Conservation (phyloP, 495 filamentous ascomycete species). For the Penicillium chermesinum region DNA sequence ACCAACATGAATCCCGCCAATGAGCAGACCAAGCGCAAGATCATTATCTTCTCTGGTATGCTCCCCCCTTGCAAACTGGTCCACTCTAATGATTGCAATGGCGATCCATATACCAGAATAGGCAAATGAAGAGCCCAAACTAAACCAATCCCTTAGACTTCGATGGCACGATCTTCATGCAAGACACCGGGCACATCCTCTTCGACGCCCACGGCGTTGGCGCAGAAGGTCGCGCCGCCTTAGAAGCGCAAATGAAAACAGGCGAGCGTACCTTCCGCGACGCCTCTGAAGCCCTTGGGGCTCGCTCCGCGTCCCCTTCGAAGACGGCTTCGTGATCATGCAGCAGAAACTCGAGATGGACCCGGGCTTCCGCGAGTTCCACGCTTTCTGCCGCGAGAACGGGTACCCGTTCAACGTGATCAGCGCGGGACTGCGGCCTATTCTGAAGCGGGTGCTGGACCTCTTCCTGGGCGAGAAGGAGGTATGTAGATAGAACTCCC, state of each 20-base stretch:
- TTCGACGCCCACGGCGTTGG: slow-evolving; percentile 67
- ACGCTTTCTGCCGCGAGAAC: slow-evolving; percentile 59
- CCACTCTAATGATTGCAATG: too few relatives aligned
- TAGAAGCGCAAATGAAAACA: slow-evolving; percentile 63
- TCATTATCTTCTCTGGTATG: slow-evolving; percentile 31
- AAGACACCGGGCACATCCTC: slow-evolving; percentile 72
- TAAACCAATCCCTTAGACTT: slow-evolving; percentile 48
- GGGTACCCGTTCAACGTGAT: slow-evolving; percentile 70
- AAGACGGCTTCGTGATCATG: slow-evolving; percentile 71
- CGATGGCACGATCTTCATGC: slow-evolving; percentile 75
- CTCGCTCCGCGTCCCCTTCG: slow-evolving; percentile 62
- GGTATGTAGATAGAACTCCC: slow-evolving; percentile 20
- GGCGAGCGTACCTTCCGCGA: slow-evolving; percentile 67
- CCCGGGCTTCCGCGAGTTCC: slow-evolving; percentile 60
- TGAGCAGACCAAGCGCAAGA: slow-evolving; percentile 21
- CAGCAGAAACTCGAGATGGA: slow-evolving; percentile 59
- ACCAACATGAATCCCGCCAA: slow-evolving; percentile 10
- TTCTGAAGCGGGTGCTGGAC: slow-evolving; percentile 58
- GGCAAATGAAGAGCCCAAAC: neutral
- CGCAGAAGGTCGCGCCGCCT: slow-evolving; percentile 45
- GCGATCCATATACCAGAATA: neutral
- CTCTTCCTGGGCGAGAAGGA: slow-evolving; percentile 58
- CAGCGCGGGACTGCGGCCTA: slow-evolving; percentile 64
- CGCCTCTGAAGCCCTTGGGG: slow-evolving; percentile 75
- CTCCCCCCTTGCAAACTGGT: too few relatives aligned